Evolutionary conservation across 805 yeast species (phyloP).

Genomic region (Isabelozyma pseudorhagii): DNA sequence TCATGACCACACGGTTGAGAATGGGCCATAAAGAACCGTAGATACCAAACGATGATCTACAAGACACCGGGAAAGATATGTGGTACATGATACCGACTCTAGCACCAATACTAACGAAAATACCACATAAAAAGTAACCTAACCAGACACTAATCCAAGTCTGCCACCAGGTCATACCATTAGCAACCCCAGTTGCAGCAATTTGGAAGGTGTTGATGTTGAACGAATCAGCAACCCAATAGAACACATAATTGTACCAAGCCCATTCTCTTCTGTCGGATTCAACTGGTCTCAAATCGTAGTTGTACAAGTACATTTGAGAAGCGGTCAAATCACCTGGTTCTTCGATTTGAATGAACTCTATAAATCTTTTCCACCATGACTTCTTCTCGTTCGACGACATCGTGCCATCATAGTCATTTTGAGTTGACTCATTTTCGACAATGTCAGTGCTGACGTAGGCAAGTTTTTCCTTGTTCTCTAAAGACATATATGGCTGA

Average conservation of each 20-base stretch:
- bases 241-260: constrained; percentile 75
- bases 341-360: constrained; percentile 27
- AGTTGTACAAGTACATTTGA: constrained; percentile 68
- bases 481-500: neutral
- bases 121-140: constrained; percentile 70
- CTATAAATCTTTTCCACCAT: constrained; percentile 2
- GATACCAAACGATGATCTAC: constrained; percentile 81
- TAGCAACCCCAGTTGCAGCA: constrained; percentile 76
- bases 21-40: constrained; percentile 89
- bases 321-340: constrained; percentile 45
- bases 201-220: constrained; percentile 90
- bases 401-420: neutral
- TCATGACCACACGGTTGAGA: constrained; percentile 83
- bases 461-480: neutral
- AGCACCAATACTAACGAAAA: constrained; percentile 68
- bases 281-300: constrained; percentile 80
- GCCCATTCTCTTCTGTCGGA: constrained; percentile 74
- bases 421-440: neutral
- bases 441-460: neutral
- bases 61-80: constrained; percentile 78
- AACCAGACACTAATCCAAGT: constrained; percentile 88
- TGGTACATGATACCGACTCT: constrained; percentile 81
- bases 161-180: constrained; percentile 83
- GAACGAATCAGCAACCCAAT: constrained; percentile 89
- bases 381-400: constrained; percentile 1